A percentile compares a stretch with the other conserved stretches of the same genome.
These are phyloP conservation scores for Priceomyces castillae DNA, from an alignment of 805 yeast species.

Conservation along the genomic window DNA sequence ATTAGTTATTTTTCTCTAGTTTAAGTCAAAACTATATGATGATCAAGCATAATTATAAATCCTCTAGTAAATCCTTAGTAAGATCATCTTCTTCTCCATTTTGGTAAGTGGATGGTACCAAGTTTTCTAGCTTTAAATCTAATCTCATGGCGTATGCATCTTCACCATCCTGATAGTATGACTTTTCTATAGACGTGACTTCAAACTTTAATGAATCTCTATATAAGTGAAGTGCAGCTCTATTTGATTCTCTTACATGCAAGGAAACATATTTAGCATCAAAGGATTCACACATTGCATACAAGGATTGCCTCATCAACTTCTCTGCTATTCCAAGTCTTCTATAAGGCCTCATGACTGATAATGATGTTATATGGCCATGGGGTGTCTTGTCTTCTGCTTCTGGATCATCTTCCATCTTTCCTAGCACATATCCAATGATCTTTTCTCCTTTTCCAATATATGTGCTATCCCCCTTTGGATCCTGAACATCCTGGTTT, in stretches of 20 bases:
- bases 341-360: constrained; percentile 94
- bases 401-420: constrained; percentile 93
- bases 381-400: constrained; percentile 72
- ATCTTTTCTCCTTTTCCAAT: constrained; percentile 69
- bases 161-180: constrained; percentile 96
- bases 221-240: constrained; percentile 92
- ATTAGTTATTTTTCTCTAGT: too few relatives aligned
- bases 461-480: constrained; percentile 64
- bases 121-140: constrained; percentile 55
- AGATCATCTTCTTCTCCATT: constrained; percentile 56
- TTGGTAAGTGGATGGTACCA: constrained; percentile 57
- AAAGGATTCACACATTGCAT: constrained; percentile 77
- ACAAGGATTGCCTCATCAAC: constrained; percentile 80
- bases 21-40: too few relatives aligned
- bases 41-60: constrained; percentile 8
- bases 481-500: constrained; percentile 27
- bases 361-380: constrained; percentile 91
- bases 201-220: constrained; percentile 81
- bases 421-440: constrained; percentile 94
- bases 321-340: constrained; percentile 93
- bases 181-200: constrained; percentile 74
- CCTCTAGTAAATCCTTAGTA: constrained; percentile 30
- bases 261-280: constrained; percentile 80
- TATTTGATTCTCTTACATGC: constrained; percentile 90
- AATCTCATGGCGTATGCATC: constrained; percentile 96